These are phyloP conservation scores for Cyberlindnera euphorbiiphila DNA, from an alignment of 805 yeast genomes.

Conservation along the genomic window DNA sequence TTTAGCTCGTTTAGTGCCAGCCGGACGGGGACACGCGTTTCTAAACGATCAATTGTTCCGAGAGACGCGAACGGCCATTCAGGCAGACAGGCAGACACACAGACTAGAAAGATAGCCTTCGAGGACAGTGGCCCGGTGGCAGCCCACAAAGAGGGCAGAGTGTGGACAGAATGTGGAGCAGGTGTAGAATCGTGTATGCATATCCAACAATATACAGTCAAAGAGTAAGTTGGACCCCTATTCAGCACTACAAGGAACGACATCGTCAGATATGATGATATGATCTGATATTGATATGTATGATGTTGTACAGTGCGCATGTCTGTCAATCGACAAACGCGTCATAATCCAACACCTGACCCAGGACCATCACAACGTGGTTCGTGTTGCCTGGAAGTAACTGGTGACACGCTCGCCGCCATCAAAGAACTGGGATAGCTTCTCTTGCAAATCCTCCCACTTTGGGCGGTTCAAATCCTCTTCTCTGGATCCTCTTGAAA, in stretches of 20 bases:
- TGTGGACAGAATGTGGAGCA: too few relatives aligned
- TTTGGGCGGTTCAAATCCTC: conserved; percentile 48
- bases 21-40: neutral
- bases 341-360: neutral
- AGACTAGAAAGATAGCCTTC: too few relatives aligned
- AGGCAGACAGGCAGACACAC: too few relatives aligned
- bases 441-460: conserved; percentile 52
- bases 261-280: too few relatives aligned
- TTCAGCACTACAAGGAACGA: too few relatives aligned
- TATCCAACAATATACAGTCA: too few relatives aligned
- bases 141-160: too few relatives aligned
- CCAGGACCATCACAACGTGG: conserved; percentile 2
- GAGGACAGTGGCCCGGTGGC: too few relatives aligned
- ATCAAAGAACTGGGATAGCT: conserved; percentile 39
- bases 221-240: too few relatives aligned
- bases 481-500: conserved; percentile 36
- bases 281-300: too few relatives aligned
- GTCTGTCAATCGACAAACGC: neutral
- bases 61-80: too few relatives aligned
- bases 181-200: too few relatives aligned
- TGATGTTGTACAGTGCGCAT: neutral
- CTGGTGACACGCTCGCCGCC: conserved; percentile 41
- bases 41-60: neutral
- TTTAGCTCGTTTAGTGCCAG: conserved; percentile 13
- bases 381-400: conserved; percentile 50